Evolutionary conservation across 2,329 filamentous ascomycete species (phyloP), one percentile per base, ranked within the genome.

Genomic region (Neopestalotiopsis rosae): DNA sequence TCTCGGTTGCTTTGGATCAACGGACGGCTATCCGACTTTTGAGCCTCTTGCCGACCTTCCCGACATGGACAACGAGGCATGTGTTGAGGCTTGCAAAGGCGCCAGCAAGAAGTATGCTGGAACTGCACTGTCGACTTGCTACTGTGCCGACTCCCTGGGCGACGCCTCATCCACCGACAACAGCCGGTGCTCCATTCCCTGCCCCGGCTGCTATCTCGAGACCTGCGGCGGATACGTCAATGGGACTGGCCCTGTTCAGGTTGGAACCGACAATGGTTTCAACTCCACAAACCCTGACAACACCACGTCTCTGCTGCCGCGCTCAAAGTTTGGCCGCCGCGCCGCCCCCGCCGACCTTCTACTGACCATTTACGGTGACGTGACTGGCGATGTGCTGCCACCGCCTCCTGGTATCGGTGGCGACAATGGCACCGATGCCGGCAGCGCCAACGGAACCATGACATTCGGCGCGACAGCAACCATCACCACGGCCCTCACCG

Each of bases 281-380:
- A 69, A 70, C 42, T 68, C 65, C 5, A 67, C 69, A 1, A 52
- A 34, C 28, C 17, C 65, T 7, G 69, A 68, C 61, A 68, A 64
- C 67, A 10, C 42, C 58, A 52, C 69, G 17, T 40, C 61, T n/a
- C 20, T 72, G 24, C 45, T 67, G 40, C 28, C 65, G 9, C 70
- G 68, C 3, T 71, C 71, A 20, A 67, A 65, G 34, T 71, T 68
- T 6, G 74, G 75, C 38, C 77, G 77, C 40, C 79, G 78, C 13
- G 72, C 74, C 2, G 76, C 78, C 3, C 70, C 72, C 0, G 70
- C 71, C 68, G 75, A 72, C 56, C 72, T 78, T 52, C 78, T 85
- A 6, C 77, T 86, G 20, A 85, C 81, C 1, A 74, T 86, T 13
- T 87, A 86, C 76, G 83, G 77, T 59, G 75, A 79, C 67, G 70